Base-by-base conservation (phyloP, 2,329 filamentous ascomycete species). In the Fusarium agapanthi region DNA sequence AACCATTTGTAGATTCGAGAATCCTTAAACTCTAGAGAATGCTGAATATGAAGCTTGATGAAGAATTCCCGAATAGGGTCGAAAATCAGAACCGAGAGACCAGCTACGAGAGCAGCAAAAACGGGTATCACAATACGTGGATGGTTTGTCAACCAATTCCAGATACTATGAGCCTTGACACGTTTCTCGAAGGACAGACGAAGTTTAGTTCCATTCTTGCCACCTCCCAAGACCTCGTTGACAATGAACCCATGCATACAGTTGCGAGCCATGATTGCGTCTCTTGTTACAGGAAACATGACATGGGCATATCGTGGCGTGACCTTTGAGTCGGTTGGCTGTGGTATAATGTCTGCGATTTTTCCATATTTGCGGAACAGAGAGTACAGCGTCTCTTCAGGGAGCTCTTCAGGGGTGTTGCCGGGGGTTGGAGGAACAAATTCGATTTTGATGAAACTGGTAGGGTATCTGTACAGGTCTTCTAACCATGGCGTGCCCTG, bases 31-130 rank as follows among this genome's bases (percentile, higher is more conserved):
- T 93, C 89, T 68, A 96, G 90, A 0, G 91, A 90, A 51, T 91
- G 89, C 37, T 95, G 94, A 56, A 99, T 91, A 79, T 97, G 95
- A 8, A 92, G 88, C 78, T 94, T 94, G 83, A 98, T 93, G 77
- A 97, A 98, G 79, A 97, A 96, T 1, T 95, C 95, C 48, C 96
- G 90, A 65, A 99, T 95, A 1, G 96, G 96, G 76, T 99, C 96
- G 77, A 99, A 98, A 13, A 98, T 87, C 3, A 93, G 90, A 26
- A 98, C 94, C 0, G 95, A 97, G 53, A 96, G 85, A 38, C 92
- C 91, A 1, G 95, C 95, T 35, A 97, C 80, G 6, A 98, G 83
- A 3, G 95, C 95, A 22, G 94, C 94, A 4, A 97, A 60, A 4
- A 93, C 83, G 1, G 96, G 95, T 51, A 99, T 92, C 32, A 97